Evolutionary conservation across 2,329 filamentous ascomycete genomes (phyloP), one percentile per base, ranked within the genome.

Genomic region (Incumbomyces lentus): DNA sequence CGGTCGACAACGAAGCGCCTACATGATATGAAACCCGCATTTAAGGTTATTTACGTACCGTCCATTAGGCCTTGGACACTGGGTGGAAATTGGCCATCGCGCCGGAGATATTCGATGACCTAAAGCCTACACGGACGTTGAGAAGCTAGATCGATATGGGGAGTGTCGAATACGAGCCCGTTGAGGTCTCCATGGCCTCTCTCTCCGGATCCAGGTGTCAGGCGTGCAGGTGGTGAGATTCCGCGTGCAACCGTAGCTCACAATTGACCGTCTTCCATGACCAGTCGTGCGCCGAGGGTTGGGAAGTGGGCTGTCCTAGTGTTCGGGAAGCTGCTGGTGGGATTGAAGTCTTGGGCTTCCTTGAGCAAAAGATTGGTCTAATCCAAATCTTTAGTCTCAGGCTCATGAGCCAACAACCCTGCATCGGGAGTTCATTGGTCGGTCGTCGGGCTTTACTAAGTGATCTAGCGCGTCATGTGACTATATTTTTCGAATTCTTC

Each of bases 271-370:
- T 14, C 22, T 35, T 42, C 48, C 52, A 51, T 41, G 44, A 44
- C 55, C 55, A 57, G 50, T 57, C 52, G 45, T 46, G 53, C 44
- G 40, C 34, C 46, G 31, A n/a, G 45, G 34, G 19, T 55, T 48
- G 50, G 36, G 36, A 51, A 44, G 48, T 53, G 48, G 53, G 42
- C 55, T 51, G 46, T 44, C 31, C 48, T 55, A 55, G 52, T 39
- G 41, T 31, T 50, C 50, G 14, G 36, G 30, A 43, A 33, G 46
- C 44, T 33, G 39, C 31, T 44, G 44, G 32, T 36, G 48, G 51
- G 22, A 40, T 44, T 46, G 46, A 42, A 32, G 34, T 45, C 42
- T 45, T 37, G 38, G 36, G 42, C 42, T 45, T 37, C 33, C 33
- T 44, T 31, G 34, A 17, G 14, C 22, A 26, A 37, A 5, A 22